These are phyloP conservation scores for Mycena albidolilacea DNA, from an alignment of 768 basidiomycete genomes.

Conservation along the genomic window DNA sequence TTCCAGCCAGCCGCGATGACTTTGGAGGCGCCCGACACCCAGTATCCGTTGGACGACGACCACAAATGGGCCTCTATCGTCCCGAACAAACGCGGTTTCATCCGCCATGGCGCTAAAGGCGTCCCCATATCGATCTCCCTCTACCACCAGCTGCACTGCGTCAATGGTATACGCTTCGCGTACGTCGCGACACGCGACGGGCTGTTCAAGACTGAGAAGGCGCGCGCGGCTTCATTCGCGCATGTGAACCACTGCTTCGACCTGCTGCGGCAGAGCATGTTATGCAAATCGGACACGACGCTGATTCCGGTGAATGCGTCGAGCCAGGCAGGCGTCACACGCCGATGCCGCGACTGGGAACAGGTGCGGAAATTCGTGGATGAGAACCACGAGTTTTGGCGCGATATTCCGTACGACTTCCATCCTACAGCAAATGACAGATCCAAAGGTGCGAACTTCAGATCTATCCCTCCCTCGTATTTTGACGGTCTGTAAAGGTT, in stretches of 20 bases:
- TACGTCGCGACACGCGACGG: conserved; percentile 36
- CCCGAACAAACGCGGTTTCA: conserved; percentile 32
- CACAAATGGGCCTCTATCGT: conserved; percentile 34
- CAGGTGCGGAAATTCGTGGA: conserved; percentile 28
- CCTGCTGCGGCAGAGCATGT: conserved; percentile 32
- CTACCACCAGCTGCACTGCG: conserved; percentile 51
- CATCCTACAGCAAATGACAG: neutral
- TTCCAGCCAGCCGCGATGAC: conserved; percentile 1
- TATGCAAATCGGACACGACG: conserved; percentile 38
- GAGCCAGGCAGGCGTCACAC: no score
- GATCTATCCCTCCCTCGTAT: neutral
- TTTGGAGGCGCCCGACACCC: neutral
- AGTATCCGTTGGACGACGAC: conserved; percentile 15
- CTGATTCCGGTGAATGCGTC: conserved; percentile 1
- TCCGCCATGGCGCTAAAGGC: conserved; percentile 41
- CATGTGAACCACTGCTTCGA: conserved; percentile 42
- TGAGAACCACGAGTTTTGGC: conserved; percentile 33
- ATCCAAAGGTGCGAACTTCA: neutral
- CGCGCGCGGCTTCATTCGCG: conserved; percentile 19
- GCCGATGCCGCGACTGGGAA: conserved; percentile 15
- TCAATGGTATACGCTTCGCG: conserved; percentile 42
- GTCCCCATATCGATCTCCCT: conserved; percentile 45
- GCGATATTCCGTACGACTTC: conserved; percentile 4
- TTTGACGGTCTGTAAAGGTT: neutral
- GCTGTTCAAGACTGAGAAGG: conserved; percentile 30